Base-by-base conservation (phyloP, 768 basidiomycete species). In the Hypholoma fasciculare region DNA sequence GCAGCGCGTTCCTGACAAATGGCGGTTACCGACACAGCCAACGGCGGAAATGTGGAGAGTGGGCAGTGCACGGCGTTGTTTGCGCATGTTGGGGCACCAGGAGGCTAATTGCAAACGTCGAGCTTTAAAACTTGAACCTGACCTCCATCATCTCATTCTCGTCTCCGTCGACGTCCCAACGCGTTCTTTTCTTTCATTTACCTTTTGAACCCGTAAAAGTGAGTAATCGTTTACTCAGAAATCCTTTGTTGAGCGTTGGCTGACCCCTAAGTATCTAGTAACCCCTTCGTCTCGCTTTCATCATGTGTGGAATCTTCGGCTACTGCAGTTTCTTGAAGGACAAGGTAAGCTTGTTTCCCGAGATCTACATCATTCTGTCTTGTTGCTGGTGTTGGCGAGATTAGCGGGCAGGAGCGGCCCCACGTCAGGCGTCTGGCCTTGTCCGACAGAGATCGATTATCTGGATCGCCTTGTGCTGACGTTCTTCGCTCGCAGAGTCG, bases 301-400 rank as follows among this genome's bases (percentile, higher is more conserved):
- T 63, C 57, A 94, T 93, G 92, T 95, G 92, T 76, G 96, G 96
- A 76, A 98, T 98, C 78, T 98, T 98, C 72, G 92, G 83, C 56
- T 98, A 97, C 77, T 94, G 93, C 82, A 96, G 86, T 74, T 98
- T 77, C 81, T 82, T 98, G 71, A 89, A 89, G 76, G 96, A 98
- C 78, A 96, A 95, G 86, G 93, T 92, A 53, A 55, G 88, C 54
- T 26, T 48, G 39, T 52, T 51, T 20, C 52, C 20, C 30, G 52
- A 58, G 61, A 66, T 63, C 60, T 8, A 13, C 2, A 26, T 49
- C 34, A 6, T 34, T 34, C 30, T 34, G 30, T 34, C 6, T 34
- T 9, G 6, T 34, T 34, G 30, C 6, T 34, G 30, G 30, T 1
- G 30, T 34, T 34, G 30, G 30, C 30, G 30, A 34, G 30, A 34